phyloP scores from a whole-genome alignment of 2,329 filamentous ascomycete genomes.

The Didymosphaeria variabile region DNA sequence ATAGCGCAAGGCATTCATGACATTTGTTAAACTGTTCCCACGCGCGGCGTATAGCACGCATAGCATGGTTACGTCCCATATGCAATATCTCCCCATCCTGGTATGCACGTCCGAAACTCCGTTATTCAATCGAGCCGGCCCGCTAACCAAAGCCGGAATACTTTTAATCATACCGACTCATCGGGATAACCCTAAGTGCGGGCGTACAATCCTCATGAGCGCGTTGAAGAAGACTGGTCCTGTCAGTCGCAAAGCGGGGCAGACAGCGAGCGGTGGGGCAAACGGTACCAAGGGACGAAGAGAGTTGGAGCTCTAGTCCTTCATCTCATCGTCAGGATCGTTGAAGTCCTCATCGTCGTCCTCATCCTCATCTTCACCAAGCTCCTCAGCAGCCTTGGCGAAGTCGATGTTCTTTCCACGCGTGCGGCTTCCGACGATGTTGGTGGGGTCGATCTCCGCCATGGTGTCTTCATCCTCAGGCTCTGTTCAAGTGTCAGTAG shows the following conservation, averaged over 20 bases:
- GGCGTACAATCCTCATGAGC: slow-evolving; percentile 31
- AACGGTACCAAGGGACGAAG: slow-evolving; percentile 33
- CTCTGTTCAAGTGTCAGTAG: slow-evolving; percentile 55
- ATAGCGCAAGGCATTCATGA: slow-evolving; percentile 16
- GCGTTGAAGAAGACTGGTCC: slow-evolving; percentile 27
- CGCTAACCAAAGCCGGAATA: slow-evolving; percentile 36
- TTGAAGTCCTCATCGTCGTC: slow-evolving; percentile 73
- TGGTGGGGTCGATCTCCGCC: slow-evolving; percentile 88
- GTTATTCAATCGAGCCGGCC: slow-evolving; percentile 28
- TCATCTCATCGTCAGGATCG: slow-evolving; percentile 74
- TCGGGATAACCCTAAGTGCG: slow-evolving; percentile 20
- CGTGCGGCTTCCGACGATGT: slow-evolving; percentile 87
- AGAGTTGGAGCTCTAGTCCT: slow-evolving; percentile 56
- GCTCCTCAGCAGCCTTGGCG: slow-evolving; percentile 85
- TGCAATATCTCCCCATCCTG: slow-evolving; percentile 8
- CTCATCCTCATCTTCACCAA: slow-evolving; percentile 78
- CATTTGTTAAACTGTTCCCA: slow-evolving; percentile 24
- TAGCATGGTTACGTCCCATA: slow-evolving; percentile 2
- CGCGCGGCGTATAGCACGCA: slow-evolving; percentile 23
- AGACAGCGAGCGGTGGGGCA: slow-evolving; percentile 3
- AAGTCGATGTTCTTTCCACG: slow-evolving; percentile 94
- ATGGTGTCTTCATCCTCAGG: slow-evolving; percentile 79
- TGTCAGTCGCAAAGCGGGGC: slow-evolving; percentile 16
- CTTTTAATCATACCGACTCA: slow-evolving; percentile 27
- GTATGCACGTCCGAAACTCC: slow-evolving; percentile 35